Evolutionary conservation across 148 eudicot species (phyloP).

Genomic region (Vaccinium corymbosum): DNA sequence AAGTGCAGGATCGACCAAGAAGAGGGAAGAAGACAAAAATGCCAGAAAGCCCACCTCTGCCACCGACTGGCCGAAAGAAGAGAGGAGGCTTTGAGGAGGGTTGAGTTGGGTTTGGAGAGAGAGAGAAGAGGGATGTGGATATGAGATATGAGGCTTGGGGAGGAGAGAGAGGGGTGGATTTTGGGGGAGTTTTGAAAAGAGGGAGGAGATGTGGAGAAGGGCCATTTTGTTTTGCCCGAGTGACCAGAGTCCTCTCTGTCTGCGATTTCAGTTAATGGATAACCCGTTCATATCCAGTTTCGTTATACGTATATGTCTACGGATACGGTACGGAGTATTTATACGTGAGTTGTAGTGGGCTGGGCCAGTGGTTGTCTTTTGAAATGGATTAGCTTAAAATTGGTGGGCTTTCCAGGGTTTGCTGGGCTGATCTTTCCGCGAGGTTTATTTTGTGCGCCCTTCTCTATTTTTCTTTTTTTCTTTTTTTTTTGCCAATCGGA

Average conservation of each 20-base stretch:
- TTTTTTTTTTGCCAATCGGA: no score
- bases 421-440: no score
- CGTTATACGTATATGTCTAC: not conserved
- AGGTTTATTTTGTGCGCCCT: no score
- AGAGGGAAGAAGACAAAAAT: conserved; percentile 64
- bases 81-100: conserved; percentile 10
- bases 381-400: no score
- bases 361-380: no score
- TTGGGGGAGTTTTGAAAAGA: conserved; percentile 39
- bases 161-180: conserved; percentile 9
- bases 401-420: no score
- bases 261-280: not conserved
- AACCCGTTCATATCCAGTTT: not conserved
- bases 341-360: no score
- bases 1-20: conserved; percentile 76
- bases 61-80: conserved; percentile 35
- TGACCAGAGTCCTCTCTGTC: not conserved
- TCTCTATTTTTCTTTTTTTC: no score
- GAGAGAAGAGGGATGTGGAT: conserved; percentile 15
- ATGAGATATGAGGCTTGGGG: not conserved
- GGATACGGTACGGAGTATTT: no score
- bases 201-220: conserved; percentile 35
- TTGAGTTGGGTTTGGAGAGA: not conserved
- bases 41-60: conserved; percentile 54
- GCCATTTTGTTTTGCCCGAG: conserved; percentile 39